These are phyloP conservation scores for Cryoendolithus antarcticus DNA, from an alignment of 2,329 filamentous ascomycete genomes.

Conservation along the genomic window DNA sequence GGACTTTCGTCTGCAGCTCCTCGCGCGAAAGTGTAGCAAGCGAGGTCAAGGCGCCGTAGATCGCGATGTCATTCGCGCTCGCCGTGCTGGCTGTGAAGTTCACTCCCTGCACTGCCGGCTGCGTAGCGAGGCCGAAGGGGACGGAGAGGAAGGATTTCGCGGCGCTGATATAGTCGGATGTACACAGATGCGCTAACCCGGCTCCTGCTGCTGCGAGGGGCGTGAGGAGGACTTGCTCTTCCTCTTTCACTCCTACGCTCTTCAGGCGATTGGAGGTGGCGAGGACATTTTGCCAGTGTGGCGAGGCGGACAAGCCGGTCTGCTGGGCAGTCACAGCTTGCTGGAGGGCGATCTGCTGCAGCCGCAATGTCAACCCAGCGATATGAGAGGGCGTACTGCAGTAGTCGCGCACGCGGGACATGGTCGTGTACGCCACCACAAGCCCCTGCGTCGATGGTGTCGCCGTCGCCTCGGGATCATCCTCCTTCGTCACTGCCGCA, in stretches of 20 bases:
- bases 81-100: conserved; percentile 57
- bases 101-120: conserved; percentile 34
- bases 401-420: conserved; percentile 77
- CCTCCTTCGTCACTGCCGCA: background rate
- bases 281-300: conserved; percentile 46
- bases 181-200: conserved; percentile 49
- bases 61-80: conserved; percentile 75
- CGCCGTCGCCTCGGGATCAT: conserved; percentile 13
- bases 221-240: conserved; percentile 44
- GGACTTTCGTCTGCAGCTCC: conserved; percentile 60
- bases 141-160: conserved; percentile 58
- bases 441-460: conserved; percentile 38
- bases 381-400: conserved; percentile 76
- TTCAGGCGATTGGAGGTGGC: conserved; percentile 42
- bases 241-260: conserved; percentile 33
- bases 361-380: conserved; percentile 65
- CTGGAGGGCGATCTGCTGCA: conserved; percentile 64
- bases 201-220: conserved; percentile 54
- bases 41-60: conserved; percentile 83
- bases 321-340: conserved; percentile 52
- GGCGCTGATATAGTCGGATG: conserved; percentile 49
- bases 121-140: conserved; percentile 37
- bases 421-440: conserved; percentile 60
- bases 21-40: conserved; percentile 77
- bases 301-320: conserved; percentile 8